Conservation (phyloP, 1,284 basidiomycete species). For the Termitomyces sp. region DNA sequence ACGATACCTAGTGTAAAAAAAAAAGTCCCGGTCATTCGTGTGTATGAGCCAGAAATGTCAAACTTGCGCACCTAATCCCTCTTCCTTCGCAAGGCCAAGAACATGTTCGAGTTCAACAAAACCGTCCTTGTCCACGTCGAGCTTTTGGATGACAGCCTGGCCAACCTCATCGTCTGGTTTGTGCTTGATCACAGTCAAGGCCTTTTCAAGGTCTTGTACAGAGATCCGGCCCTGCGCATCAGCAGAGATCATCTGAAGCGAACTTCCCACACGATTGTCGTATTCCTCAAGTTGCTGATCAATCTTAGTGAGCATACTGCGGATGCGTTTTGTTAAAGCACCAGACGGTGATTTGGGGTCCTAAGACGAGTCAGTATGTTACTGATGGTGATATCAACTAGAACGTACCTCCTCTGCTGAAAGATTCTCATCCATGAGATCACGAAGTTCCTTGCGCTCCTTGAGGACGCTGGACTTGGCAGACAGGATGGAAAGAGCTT, state of each 20-base stretch:
- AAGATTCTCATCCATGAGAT: slow-evolving; percentile 89
- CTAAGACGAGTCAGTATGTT: slow-evolving; percentile 28
- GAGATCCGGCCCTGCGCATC: slow-evolving; percentile 91
- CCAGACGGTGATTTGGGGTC: slow-evolving; percentile 76
- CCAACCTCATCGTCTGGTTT: slow-evolving; percentile 89
- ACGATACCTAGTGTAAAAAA: slow-evolving; percentile 48
- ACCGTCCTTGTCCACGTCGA: slow-evolving; percentile 95
- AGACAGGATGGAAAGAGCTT: slow-evolving; percentile 87
- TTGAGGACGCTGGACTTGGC: slow-evolving; percentile 97
- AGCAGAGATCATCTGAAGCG: slow-evolving; percentile 91
- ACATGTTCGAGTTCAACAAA: slow-evolving; percentile 88
- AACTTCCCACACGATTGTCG: slow-evolving; percentile 85
- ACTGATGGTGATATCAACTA: not conserved
- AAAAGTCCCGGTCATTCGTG: slow-evolving; percentile 11
- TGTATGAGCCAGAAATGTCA: slow-evolving; percentile 5
- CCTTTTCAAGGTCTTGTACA: slow-evolving; percentile 85
- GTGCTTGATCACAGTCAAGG: slow-evolving; percentile 92
- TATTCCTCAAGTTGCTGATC: slow-evolving; percentile 92
- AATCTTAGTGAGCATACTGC: slow-evolving; percentile 93
- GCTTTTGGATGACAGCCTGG: slow-evolving; percentile 84
- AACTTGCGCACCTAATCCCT: slow-evolving; percentile 59
- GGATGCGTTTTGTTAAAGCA: slow-evolving; percentile 89
- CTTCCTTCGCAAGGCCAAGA: slow-evolving; percentile 72
- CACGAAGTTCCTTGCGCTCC: slow-evolving; percentile 88
- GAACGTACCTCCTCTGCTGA: slow-evolving; percentile 72